Base-by-base conservation (phyloP, 805 yeast genomes). In the Myxozyma kluyveri region DNA sequence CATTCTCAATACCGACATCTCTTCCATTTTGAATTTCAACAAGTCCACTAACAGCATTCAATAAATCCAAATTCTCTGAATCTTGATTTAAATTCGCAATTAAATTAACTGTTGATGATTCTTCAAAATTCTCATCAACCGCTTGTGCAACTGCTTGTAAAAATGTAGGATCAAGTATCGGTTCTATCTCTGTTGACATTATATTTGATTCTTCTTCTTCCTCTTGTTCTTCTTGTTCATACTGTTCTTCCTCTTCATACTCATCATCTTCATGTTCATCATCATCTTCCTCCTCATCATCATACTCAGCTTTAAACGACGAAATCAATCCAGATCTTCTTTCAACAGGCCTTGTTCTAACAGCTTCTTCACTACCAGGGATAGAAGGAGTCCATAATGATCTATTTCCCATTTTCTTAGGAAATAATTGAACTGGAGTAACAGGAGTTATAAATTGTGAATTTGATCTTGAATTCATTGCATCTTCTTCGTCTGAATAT, bases 321-420 rank as follows among this genome's bases (percentile, higher is more conserved):
- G 17, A 26, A 7, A 21, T 6, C n/a, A 40, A 22, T n/a, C n/a
- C n/a, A n/a, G n/a, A n/a, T 12, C 43, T 40, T 14, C 17, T 14
- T 40, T 17, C 14, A 7, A 14, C 24, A 21, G 43, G 31, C 44
- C 33, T 41, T 46, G 31, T 35, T 36, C 27, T 43, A 43, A 7
- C 29, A 27, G 47, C 32, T 24, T 36, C 37, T 33, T 26, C 23
- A 31, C 39, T 42, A 18, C 32, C 14, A 14, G 52, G 52, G 24
- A 49, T 49, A 12, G 45, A 42, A 2, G 52, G 52, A 2, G 52
- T 49, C 54, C 54, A 45, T 26, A 45, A 24, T 17, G 54, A 45
- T 17, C 43, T 42, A 5, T 41, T 29, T 6, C 45, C 24, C 24
- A 29, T 35, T n/a, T 29, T 36, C 12, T 14, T 9, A 29, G 33